Percentiles rank a stretch among this genome's conserved stretches.
These are phyloP conservation scores for Phanerochaete carnosa DNA, from an alignment of 768 basidiomycete species.

Conservation along the genomic window DNA sequence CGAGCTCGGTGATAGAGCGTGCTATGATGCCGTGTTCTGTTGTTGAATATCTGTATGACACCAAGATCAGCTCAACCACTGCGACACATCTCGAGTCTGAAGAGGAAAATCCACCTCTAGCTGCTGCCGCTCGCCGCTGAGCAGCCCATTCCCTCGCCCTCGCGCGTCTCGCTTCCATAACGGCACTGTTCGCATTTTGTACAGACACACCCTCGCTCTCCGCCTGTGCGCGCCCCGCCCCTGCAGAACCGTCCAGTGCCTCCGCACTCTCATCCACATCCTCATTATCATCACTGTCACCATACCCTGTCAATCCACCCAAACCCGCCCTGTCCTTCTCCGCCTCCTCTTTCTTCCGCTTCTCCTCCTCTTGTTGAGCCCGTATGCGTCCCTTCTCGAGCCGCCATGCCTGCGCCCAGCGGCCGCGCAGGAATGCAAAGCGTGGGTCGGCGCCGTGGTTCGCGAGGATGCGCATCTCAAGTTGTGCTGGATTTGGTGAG, in stretches of 20 bases:
- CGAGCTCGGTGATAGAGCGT: too few relatives aligned
- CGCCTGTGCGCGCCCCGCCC: background rate
- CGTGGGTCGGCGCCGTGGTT: conserved; percentile 77
- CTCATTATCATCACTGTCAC: conserved; percentile 27
- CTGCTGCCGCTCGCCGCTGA: conserved; percentile 36
- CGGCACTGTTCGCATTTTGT: conserved; percentile 20
- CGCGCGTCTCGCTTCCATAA: conserved; percentile 48
- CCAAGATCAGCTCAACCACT: too few relatives aligned
- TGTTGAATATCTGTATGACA: too few relatives aligned
- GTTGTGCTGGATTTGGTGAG: conserved; percentile 74
- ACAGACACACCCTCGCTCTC: background rate
- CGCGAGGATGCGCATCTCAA: conserved; percentile 87
- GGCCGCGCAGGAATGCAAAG: conserved; percentile 79
- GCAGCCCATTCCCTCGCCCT: conserved; percentile 59
- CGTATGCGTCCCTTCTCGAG: conserved; percentile 46
- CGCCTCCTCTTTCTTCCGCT: conserved; percentile 21
- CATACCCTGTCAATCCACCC: conserved; percentile 59
- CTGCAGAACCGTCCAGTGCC: background rate
- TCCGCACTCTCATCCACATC: conserved; percentile 16
- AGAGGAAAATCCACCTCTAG: too few relatives aligned
- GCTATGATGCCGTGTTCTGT: too few relatives aligned
- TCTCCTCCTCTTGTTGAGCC: conserved; percentile 21
- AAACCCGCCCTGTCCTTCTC: conserved; percentile 27
- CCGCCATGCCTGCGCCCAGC: conserved; percentile 69
- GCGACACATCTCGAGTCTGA: too few relatives aligned